Base-by-base conservation (phyloP, 768 basidiomycete species). In the Pisolithus sp. region DNA sequence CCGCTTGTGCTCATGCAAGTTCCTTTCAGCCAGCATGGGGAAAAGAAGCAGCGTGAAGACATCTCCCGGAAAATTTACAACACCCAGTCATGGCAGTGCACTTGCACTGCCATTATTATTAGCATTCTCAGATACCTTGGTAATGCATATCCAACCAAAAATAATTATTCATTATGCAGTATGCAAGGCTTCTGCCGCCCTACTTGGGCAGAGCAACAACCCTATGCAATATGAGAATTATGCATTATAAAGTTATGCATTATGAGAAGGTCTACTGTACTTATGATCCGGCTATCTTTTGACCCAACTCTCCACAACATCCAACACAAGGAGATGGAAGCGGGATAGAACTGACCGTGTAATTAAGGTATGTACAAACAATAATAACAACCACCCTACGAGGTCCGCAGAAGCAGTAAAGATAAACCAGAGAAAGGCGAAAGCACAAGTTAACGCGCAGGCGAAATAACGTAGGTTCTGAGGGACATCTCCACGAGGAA, bases 191-290 rank as follows among this genome's bases (percentile, higher is more conserved):
- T 13, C 26, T 17, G 17, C 37, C 37, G n/a, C 37, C 37, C 18
- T 31, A 34, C 24, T 50, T 26, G 21, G 49, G 38, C 20, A 21
- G 42, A 24, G 40, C 24, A n/a, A 42, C 12, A 21, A 50, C 26
- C 18, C 24, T 40, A 50, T 26, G 26, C 26, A 26, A 26, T 26
- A 26, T 26, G 26, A 26, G 26, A 26, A 26, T 26, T 26, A 26
- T 26, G 26, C 26, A 26, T 26, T 26, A 26, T 26, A 26, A 26
- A 7, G 26, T 26, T 26, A 26, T 50, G 24, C 39, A 49, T 39
- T 49, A 49, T 39, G 48, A 49, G 36, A 37, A 20, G 37, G 5
- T 49, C 34, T 26, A 49, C 48, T 49, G 36, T 49, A n/a, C n/a
- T n/a, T 30, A 9, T 10, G 30, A 30, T 30, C 30, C 30, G 1